Evolutionary conservation across 805 yeast species (phyloP), one percentile per base, ranked within the genome.

Genomic region (Candida rishiriensis): DNA sequence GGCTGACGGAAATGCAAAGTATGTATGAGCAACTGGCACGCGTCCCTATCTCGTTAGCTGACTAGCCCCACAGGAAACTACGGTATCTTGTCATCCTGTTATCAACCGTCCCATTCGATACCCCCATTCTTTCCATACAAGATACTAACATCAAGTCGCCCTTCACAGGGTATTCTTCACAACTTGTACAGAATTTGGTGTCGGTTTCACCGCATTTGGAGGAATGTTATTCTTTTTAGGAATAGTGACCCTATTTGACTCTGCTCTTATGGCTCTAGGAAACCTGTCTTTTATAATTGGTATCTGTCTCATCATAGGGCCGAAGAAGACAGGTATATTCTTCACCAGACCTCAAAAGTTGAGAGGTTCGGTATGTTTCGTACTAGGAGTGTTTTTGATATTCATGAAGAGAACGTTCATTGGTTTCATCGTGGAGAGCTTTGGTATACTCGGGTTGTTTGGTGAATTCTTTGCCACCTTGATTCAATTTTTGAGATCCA

Each of bases 391-490:
- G 12, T 41, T 83, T 12, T 66, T 91, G 52, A 91, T 93, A 42
- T 68, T 91, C 44, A 56, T 78, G 54, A 85, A 85, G 57, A 75
- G 83, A 68, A 79, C 97, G 1, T 86, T 93, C 59, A 56, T 83
- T 21, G 99, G 99, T 9, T 91, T 93, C 58, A 61, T 83, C 2
- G 68, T 91, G 34, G 99, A 91, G 63, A 78, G 84, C 40, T 69
- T 90, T 50, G 99, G 99, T n/a, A 88, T 91, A 21, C 66, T 91
- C 48, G 90, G 88, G 8, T 70, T 91, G 32, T 91, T 93, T 67
- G 99, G 68, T 32, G 98, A 93, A 65, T 90, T 93, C 64, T 86
- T 91, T 58, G 88, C 95, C 21, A 87, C 95, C 11, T 81, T 93
- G 38, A 78, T 91, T 11, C 85, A 87, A 53, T 91, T 93, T 59